phyloP scores from a whole-genome alignment of 1,139 yeast species.

The Kurtzmaniella quercitrusa region DNA sequence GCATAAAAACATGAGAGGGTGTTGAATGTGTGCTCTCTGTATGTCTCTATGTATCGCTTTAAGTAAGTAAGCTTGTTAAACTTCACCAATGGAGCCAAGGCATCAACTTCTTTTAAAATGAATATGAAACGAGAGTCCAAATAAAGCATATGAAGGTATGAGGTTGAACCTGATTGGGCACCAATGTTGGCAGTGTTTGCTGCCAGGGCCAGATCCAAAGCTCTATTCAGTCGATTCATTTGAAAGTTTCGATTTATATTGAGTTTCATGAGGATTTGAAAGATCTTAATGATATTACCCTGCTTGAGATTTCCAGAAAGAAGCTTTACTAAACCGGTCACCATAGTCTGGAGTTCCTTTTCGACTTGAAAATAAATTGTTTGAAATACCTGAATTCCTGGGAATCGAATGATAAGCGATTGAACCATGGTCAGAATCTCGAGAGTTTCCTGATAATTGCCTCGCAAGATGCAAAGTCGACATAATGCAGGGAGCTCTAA shows the following conservation, averaged over 20 bases:
- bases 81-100: slow-evolving; percentile 50
- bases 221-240: background rate
- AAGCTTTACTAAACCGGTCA: slow-evolving; percentile 61
- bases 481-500: slow-evolving; percentile 81
- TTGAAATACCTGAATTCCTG: slow-evolving; percentile 52
- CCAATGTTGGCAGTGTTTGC: slow-evolving; percentile 3
- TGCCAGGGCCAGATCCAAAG: background rate
- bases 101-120: slow-evolving; percentile 54
- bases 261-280: slow-evolving; percentile 69
- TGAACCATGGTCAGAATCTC: slow-evolving; percentile 72
- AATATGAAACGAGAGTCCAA: slow-evolving; percentile 58
- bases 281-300: slow-evolving; percentile 69
- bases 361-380: slow-evolving; percentile 55
- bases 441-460: slow-evolving; percentile 85
- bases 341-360: slow-evolving; percentile 59
- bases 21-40: slow-evolving; percentile 76
- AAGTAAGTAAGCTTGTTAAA: slow-evolving; percentile 60
- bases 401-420: slow-evolving; percentile 65
- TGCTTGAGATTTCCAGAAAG: slow-evolving; percentile 76
- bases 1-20: slow-evolving; percentile 65
- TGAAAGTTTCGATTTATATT: slow-evolving; percentile 29
- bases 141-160: slow-evolving; percentile 42
- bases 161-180: background rate
- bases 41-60: slow-evolving; percentile 75
- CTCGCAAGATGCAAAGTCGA: slow-evolving; percentile 77